Evolutionary conservation across 192 early-diverging fungal species (phyloP).

Genomic region (Pecoramyces ruminantium): DNA sequence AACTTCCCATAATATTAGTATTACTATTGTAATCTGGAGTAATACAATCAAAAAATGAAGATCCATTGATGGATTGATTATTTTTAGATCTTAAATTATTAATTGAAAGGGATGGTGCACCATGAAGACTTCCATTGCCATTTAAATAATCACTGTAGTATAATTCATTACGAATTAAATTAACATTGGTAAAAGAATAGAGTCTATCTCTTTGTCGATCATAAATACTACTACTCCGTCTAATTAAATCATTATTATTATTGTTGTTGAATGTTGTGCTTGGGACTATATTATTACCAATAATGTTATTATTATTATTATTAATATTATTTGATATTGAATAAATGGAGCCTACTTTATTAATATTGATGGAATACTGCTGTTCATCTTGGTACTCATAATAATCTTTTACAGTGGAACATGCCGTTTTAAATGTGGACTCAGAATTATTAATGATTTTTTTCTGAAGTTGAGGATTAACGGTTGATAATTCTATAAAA

Average conservation of each 20-base stretch:
- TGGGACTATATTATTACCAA: no score
- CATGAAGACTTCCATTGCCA: neutral
- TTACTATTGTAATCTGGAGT: no score
- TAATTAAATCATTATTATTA: no score
- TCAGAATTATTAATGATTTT: neutral
- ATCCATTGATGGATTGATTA: no score
- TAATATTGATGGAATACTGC: no score
- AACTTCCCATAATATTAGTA: no score
- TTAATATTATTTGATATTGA: no score
- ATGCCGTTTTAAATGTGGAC: neutral
- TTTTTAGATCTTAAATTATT: neutral
- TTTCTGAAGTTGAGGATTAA: neutral
- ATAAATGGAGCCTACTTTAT: no score
- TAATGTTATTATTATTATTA: no score
- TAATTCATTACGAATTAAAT: neutral
- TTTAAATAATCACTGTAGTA: neutral
- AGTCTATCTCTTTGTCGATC: neutral
- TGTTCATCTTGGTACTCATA: neutral
- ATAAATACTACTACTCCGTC: neutral
- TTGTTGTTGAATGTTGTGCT: no score
- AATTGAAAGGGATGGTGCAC: neutral
- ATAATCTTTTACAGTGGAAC: neutral
- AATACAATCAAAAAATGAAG: no score
- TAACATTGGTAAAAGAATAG: neutral
- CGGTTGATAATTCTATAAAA: neutral